Evolutionary conservation across 495 filamentous ascomycete genomes (phyloP), one percentile per base, ranked within the genome.

Genomic region (Sordaria brevicollis): DNA sequence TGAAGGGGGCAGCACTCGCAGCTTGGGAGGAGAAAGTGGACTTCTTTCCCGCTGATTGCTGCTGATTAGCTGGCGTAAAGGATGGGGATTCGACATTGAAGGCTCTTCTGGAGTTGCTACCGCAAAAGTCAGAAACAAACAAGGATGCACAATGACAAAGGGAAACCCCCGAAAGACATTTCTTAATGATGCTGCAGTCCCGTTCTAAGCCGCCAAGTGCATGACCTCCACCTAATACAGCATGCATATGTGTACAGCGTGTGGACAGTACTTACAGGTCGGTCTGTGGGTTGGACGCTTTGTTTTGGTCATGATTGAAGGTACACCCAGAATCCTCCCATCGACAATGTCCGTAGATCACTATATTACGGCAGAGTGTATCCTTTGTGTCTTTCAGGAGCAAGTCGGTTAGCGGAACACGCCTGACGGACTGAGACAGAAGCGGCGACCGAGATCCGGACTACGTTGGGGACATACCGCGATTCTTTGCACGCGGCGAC

Each of bases 21-120:
- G 91, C 89, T 79, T 94, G 93, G 1, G 93, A 93, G 5, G 94
- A 94, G 70, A 98, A 80, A 11, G 79, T 83, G 9, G 85, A 82
- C 75, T 92, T 93, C 72, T 89, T 90, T 8, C 85, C 71, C 25
- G 76, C 68, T 36, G 74, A 73, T 5, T 43, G 31, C n/a, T 75
- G 70, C 36, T 72, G 85, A 80, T 78, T 86, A 80, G 82, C 84
- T 70, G 95, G 96, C 1, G 93, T 97, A 74, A 99, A 99, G 49
- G 94, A 91, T 15, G 96, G 95, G 13, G 95, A 97, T 72, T 98
- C 95, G 74, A 96, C 94, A 78, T 97, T 98, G 74, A 99, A 88
- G 15, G 89, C 83, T 82, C 94, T 93, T 82, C 91, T 95, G 69
- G 85, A 79, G 71, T 83, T 84, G 73, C 77, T 77, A 74, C 38